Base-by-base conservation (phyloP, 441 rosid genomes). In the Eutrema salsugineum region DNA sequence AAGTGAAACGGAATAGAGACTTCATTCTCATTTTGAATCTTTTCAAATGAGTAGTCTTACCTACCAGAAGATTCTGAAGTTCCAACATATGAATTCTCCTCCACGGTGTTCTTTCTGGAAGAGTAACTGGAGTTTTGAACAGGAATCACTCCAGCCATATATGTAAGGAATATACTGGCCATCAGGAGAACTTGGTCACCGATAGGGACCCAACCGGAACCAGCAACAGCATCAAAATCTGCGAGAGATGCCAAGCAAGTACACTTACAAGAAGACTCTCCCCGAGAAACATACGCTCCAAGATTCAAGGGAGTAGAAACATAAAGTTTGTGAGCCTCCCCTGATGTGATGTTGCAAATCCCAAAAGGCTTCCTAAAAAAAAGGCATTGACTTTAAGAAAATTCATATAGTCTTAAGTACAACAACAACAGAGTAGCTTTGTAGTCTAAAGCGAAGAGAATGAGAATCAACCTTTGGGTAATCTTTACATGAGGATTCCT, bases 61-160 rank as follows among this genome's bases (percentile, higher is more conserved):
- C 96, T 86, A 91, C 98, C 96, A 90, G 90, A 80, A 74, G 91
- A 79, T 71, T 79, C 71, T 62, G 87, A 64, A 78, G 79, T 70
- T 66, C 77, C 83, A 72, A 64, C 65, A 57, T 68, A 74, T 47
- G 69, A 60, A 43, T 58, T 72, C n/a, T 81, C 82, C 33, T 63
- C 77, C 16, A 75, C 48, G 2, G 70, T 63, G 32, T 63, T 76
- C 53, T 78, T 80, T 72, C 22, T 71, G 12, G 81, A 57, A 67
- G 81, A 63, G 70, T 66, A 76, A 73, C 55, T 50, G 11, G 87
- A 75, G 50, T 76, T 83, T 72, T 66, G 79, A 72, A 76, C 17
- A 50, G 97, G 94, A 73, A 92, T 73, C 55, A 89, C 96, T 74
- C 99, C 97, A 68, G 96, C 97, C 84, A 87, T 57, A 70, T 88